Conservation (phyloP, 2,329 filamentous ascomycete species). For the Cladophialophora yegresii region DNA sequence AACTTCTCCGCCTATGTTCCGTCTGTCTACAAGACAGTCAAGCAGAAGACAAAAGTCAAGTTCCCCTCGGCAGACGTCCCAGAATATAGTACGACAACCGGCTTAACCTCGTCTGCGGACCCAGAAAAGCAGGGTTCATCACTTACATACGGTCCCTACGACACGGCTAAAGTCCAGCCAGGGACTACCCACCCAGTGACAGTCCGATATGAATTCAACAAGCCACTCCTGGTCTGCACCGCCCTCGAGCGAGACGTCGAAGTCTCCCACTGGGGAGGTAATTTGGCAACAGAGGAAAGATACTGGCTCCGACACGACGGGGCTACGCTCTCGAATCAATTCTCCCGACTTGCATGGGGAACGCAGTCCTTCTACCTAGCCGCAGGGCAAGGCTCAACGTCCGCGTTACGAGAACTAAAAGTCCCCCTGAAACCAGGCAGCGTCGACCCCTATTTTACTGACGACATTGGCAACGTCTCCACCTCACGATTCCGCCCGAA, state of each 20-base stretch:
- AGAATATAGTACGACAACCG: slow-evolving; percentile 76
- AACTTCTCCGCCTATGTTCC: slow-evolving; percentile 81
- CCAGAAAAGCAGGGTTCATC: slow-evolving; percentile 82
- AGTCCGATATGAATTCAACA: slow-evolving; percentile 93
- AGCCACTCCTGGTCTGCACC: slow-evolving; percentile 78
- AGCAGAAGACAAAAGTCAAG: slow-evolving; percentile 98
- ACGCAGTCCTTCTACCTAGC: slow-evolving; percentile 65
- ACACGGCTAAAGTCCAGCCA: slow-evolving; percentile 67
- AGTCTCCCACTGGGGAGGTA: slow-evolving; percentile 97
- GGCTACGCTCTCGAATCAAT: slow-evolving; percentile 71
- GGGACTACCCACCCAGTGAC: slow-evolving; percentile 71
- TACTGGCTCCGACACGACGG: slow-evolving; percentile 86
- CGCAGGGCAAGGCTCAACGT: slow-evolving; percentile 63
- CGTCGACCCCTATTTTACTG: slow-evolving; percentile 87
- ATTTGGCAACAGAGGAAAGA: slow-evolving; percentile 90
- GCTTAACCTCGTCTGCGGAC: slow-evolving; percentile 59
- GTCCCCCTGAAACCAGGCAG: slow-evolving; percentile 79
- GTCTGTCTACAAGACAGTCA: slow-evolving; percentile 79
- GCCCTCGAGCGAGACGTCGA: slow-evolving; percentile 87
- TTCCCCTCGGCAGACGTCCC: slow-evolving; percentile 75
- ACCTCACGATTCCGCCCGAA: slow-evolving; percentile 78
- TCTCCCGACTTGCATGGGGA: slow-evolving; percentile 76
- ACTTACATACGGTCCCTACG: slow-evolving; percentile 88
- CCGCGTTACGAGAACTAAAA: slow-evolving; percentile 77
- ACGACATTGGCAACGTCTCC: slow-evolving; percentile 95